Conservation (phyloP, 2,329 filamentous ascomycete genomes). For the Pyrenophora seminiperda region DNA sequence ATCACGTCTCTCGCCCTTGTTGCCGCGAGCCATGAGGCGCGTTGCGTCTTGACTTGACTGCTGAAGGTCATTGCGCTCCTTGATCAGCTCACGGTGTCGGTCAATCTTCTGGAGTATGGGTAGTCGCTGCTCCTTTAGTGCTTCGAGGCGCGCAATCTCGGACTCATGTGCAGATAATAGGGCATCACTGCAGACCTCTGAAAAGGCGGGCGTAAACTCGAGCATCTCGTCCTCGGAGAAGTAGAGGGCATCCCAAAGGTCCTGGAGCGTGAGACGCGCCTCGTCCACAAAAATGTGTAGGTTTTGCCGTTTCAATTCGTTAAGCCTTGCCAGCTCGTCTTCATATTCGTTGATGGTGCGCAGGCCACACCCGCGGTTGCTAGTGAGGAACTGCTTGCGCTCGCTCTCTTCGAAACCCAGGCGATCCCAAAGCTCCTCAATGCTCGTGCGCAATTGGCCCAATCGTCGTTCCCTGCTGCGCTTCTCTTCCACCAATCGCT, state of each 20-base stretch:
- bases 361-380: conserved; percentile 88
- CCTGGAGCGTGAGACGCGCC: conserved; percentile 85
- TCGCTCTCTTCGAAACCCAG: conserved; percentile 82
- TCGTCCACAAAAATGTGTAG: conserved; percentile 96
- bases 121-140: conserved; percentile 82
- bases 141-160: conserved; percentile 81
- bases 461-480: conserved; percentile 77
- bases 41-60: conserved; percentile 94
- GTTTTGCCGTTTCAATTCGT: conserved; percentile 93
- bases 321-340: conserved; percentile 82
- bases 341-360: conserved; percentile 95
- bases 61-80: conserved; percentile 85
- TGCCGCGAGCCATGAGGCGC: conserved; percentile 84
- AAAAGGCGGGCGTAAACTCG: conserved; percentile 95
- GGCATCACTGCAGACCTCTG: conserved; percentile 95
- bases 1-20: conserved; percentile 92
- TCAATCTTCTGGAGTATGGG: conserved; percentile 84
- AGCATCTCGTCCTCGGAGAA: conserved; percentile 99
- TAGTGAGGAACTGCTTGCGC: conserved; percentile 81
- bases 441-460: conserved; percentile 73
- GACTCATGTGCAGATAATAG: conserved; percentile 92
- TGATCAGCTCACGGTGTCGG: conserved; percentile 77
- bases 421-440: conserved; percentile 89
- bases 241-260: conserved; percentile 92
- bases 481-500: conserved; percentile 88